A percentile compares a stretch with the other conserved stretches of the same genome.
These are phyloP conservation scores for Boletus rufocinnamomeus DNA, from an alignment of 768 basidiomycete genomes.

Conservation along the genomic window DNA sequence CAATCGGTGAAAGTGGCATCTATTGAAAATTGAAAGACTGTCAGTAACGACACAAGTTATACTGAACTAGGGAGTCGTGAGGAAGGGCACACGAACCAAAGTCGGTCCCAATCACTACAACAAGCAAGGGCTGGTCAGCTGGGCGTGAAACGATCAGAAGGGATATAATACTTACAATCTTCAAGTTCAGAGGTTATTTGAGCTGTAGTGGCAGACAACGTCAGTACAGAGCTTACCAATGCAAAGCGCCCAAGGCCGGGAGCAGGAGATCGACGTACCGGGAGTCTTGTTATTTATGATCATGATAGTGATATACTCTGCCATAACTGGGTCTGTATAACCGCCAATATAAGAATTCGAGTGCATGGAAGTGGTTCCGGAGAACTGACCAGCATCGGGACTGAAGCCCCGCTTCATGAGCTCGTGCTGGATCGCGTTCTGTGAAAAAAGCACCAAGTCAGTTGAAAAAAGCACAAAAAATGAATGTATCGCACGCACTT, in stretches of 20 bases:
- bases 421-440: slow-evolving; percentile 83
- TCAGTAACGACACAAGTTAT: slow-evolving; percentile 7
- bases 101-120: slow-evolving; percentile 72
- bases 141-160: slow-evolving; percentile 2
- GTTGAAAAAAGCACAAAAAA: slow-evolving; percentile 16
- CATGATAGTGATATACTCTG: slow-evolving; percentile 95
- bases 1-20: slow-evolving; percentile 86
- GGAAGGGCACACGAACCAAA: slow-evolving; percentile 54
- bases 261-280: slow-evolving; percentile 44
- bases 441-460: slow-evolving; percentile 16
- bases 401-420: slow-evolving; percentile 74
- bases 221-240: slow-evolving; percentile 4
- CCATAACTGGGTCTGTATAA: slow-evolving; percentile 79
- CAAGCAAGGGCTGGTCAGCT: slow-evolving; percentile 14
- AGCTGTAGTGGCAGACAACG: slow-evolving; percentile 41
- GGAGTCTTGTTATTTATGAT: slow-evolving; percentile 88
- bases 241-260: background rate
- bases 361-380: slow-evolving; percentile 3
- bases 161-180: slow-evolving; percentile 54
- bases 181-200: slow-evolving; percentile 89
- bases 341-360: slow-evolving; percentile 10
- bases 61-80: slow-evolving; percentile 4
- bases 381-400: slow-evolving; percentile 65
- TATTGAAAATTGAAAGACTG: slow-evolving; percentile 30
- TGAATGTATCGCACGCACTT: slow-evolving; percentile 44